Percentiles rank a stretch among this genome's conserved stretches.
Evolutionary conservation across 2,329 filamentous ascomycete species (phyloP).

Genomic region (Elsinoe perseae): DNA sequence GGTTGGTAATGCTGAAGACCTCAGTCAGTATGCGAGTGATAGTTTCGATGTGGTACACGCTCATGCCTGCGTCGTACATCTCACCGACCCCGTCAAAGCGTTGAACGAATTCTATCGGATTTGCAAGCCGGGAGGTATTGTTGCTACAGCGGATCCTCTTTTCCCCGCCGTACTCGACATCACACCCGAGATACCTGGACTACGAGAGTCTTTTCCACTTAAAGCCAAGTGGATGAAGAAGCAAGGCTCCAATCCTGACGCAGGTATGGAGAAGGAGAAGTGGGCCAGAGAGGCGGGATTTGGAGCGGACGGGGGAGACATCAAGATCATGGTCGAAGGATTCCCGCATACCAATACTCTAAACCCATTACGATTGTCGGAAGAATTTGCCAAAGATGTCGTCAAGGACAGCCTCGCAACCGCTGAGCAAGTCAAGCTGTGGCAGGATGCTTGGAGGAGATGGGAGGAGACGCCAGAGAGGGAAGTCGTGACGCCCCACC

Average conservation of each 20-base stretch:
- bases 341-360: slow-evolving; percentile 33
- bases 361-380: slow-evolving; percentile 21
- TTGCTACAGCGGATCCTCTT: slow-evolving; percentile 41
- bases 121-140: slow-evolving; percentile 45
- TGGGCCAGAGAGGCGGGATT: slow-evolving; percentile 24
- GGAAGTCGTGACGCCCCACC: slow-evolving; percentile 7
- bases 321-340: slow-evolving; percentile 34
- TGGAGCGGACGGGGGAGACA: slow-evolving; percentile 21
- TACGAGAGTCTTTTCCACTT: slow-evolving; percentile 9
- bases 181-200: slow-evolving; percentile 15
- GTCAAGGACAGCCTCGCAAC: slow-evolving; percentile 33
- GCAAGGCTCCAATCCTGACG: slow-evolving; percentile 19
- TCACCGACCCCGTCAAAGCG: slow-evolving; percentile 43
- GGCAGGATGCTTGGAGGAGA: not conserved
- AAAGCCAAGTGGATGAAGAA: slow-evolving; percentile 14
- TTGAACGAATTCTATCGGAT: slow-evolving; percentile 50
- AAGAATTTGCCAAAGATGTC: slow-evolving; percentile 28
- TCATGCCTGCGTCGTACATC: slow-evolving; percentile 52
- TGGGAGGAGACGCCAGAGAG: not conserved
- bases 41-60: slow-evolving; percentile 54
- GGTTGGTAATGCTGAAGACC: slow-evolving; percentile 35
- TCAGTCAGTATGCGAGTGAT: slow-evolving; percentile 36
- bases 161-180: slow-evolving; percentile 16
- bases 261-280: slow-evolving; percentile 18
- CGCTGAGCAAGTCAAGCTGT: slow-evolving; percentile 32